Percentiles rank a stretch among this genome's conserved stretches.
Evolutionary conservation across 257 asterid species (phyloP).

Genomic region (Coffea eugenioides): DNA sequence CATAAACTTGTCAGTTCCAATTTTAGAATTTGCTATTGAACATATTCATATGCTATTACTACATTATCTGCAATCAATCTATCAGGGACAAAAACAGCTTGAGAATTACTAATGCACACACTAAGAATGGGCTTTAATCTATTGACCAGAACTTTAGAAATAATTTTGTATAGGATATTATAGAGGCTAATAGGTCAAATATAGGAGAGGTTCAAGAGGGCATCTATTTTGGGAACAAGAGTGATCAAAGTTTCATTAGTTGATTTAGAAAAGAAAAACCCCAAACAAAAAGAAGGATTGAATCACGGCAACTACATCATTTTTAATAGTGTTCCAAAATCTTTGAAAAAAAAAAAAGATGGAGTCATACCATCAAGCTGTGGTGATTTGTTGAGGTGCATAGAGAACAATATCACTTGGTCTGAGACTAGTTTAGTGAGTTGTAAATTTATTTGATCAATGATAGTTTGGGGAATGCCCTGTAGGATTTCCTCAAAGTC

Average conservation of each 20-base stretch:
- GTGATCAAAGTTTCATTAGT: background rate
- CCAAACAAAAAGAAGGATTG: background rate
- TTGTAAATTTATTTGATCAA: no score
- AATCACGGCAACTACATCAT: background rate
- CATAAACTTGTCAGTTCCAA: no score
- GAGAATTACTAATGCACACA: background rate
- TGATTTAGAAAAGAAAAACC: background rate
- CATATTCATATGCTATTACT: no score
- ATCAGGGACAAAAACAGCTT: no score
- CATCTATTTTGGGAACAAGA: background rate
- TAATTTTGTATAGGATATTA: background rate
- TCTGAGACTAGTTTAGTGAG: background rate
- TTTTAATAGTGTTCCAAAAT: background rate
- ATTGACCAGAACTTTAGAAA: background rate
- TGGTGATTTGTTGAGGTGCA: background rate
- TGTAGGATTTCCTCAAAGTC: no score
- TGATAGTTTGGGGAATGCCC: no score
- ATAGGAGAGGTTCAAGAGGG: background rate
- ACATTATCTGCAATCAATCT: no score
- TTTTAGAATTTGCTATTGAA: no score
- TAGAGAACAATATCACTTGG: background rate
- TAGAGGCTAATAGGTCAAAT: background rate
- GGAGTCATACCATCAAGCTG: background rate
- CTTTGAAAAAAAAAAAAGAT: background rate
- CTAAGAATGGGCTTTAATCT: background rate